Evolutionary conservation across 495 filamentous ascomycete genomes (phyloP), one percentile per base, ranked within the genome.

Genomic region (Glonium stellatum): DNA sequence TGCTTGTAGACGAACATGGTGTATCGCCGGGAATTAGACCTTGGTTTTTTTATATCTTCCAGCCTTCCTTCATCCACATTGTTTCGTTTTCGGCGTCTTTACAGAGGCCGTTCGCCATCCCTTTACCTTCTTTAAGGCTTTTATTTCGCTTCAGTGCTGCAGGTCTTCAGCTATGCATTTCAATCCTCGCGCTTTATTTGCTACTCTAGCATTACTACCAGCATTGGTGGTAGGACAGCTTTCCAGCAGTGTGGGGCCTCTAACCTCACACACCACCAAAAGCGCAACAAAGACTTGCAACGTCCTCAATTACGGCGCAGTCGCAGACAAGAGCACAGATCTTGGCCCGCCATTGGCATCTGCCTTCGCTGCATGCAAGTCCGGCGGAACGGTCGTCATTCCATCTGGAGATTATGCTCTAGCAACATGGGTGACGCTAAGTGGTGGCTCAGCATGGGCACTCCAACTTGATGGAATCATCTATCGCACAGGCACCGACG

Each of bases 381-480:
- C 67, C 15, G 72, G 72, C 22, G 72, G 71, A 42, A 63, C 70
- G 5, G 68, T 75, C 22, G 58, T 64, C n/a, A 66, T 71, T 51
- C 66, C 68, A 21, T 39, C 46, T 8, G 70, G 70, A 23, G 53
- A 72, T 59, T 71, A 69, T 56, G 71, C 71, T 23, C 61, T 75
- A 50, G 59, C 52, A 11, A 75, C 64, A 0, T 75, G 72, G 72
- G 70, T 73, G 1, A 70, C 67, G 9, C 58, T 74, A 34, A 68
- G 47, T 34, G 69, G 69, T 35, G 72, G 72, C 12, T 67, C 60
- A 10, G 68, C 57, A 5, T 70, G 65, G 64, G 73, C 72, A 6
- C 55, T 75, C 5, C 72, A 74, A 48, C 57, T 71, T 23, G 73
- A 75, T 55, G 73, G 72, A 19, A 64, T 63, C 22, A 71, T 74